A percentile compares a stretch with the other conserved stretches of the same genome.
phyloP scores from a whole-genome alignment of 129 eudicot genomes.

The Centaurea solstitialis region DNA sequence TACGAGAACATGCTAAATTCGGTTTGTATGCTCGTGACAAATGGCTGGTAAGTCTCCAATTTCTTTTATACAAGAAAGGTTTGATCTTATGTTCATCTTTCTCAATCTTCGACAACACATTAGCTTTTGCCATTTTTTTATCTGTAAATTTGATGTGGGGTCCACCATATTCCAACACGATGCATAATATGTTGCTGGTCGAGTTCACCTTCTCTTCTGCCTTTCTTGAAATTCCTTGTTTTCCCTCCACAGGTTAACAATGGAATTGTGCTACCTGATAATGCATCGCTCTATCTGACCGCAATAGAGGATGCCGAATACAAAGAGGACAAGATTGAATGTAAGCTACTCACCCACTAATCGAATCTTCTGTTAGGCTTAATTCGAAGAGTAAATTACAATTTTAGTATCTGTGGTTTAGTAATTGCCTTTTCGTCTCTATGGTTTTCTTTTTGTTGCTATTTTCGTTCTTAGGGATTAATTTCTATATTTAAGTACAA shows the following conservation, averaged over 20 bases:
- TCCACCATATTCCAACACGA: neutral
- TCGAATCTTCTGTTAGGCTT: too few relatives aligned
- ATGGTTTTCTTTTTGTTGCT: too few relatives aligned
- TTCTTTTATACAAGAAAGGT: neutral
- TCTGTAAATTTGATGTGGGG: neutral
- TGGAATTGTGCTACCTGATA: constrained; percentile 92
- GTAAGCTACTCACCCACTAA: constrained; percentile 36
- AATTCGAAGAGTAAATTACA: too few relatives aligned
- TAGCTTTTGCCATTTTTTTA: neutral
- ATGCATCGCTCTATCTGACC: constrained; percentile 81
- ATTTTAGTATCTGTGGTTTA: too few relatives aligned
- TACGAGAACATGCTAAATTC: constrained; percentile 95
- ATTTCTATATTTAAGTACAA: too few relatives aligned
- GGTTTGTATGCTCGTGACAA: constrained; percentile 98
- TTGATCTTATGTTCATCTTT: neutral
- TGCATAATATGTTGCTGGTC: neutral
- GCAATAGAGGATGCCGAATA: constrained; percentile 99
- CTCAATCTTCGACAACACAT: neutral
- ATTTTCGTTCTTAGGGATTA: too few relatives aligned
- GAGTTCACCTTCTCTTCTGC: neutral
- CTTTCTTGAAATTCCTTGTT: neutral
- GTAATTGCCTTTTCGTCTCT: too few relatives aligned
- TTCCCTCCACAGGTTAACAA: constrained; percentile 50
- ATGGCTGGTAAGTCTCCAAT: constrained; percentile 78
- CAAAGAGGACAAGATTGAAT: constrained; percentile 98